These are phyloP conservation scores for Grosmannia penicillata DNA, from an alignment of 2,329 filamentous ascomycete species.

Conservation along the genomic window DNA sequence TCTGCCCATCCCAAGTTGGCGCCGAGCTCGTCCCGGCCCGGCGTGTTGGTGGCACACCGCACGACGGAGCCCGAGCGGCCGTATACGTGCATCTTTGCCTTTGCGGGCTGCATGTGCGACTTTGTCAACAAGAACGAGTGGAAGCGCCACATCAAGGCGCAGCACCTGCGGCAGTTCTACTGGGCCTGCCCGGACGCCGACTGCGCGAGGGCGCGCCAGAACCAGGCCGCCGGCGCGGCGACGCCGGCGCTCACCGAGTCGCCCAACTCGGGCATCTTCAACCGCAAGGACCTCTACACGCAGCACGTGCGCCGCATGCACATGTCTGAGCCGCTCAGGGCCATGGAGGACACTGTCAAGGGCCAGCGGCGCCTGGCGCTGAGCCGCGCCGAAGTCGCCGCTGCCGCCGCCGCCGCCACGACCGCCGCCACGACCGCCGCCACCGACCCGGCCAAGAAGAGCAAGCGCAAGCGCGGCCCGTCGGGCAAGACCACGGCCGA, in stretches of 20 bases:
- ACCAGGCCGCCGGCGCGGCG: background rate
- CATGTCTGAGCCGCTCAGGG: slow-evolving; percentile 28
- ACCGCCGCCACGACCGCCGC: background rate
- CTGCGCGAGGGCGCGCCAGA: slow-evolving; percentile 23
- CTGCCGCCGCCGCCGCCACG: background rate
- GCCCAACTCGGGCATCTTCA: slow-evolving; percentile 51
- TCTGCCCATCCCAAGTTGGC: too few species aligned
- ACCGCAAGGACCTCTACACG: slow-evolving; percentile 82
- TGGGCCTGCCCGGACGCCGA: slow-evolving; percentile 60
- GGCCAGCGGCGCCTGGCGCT: background rate
- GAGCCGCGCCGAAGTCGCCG: background rate
- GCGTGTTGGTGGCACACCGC: slow-evolving; percentile 28
- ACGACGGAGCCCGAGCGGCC: slow-evolving; percentile 39
- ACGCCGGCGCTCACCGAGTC: background rate
- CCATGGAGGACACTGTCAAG: slow-evolving; percentile 13
- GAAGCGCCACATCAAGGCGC: slow-evolving; percentile 75
- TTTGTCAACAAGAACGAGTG: slow-evolving; percentile 86
- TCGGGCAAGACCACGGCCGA: background rate
- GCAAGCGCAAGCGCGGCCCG: background rate
- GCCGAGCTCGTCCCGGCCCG: background rate
- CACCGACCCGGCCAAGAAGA: background rate
- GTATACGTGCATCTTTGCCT: slow-evolving; percentile 64
- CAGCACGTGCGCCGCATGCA: slow-evolving; percentile 85
- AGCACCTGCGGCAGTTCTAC: slow-evolving; percentile 61
- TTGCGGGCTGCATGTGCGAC: slow-evolving; percentile 57